Percentiles rank a stretch among this genome's conserved stretches.
These are phyloP conservation scores for Chloranthus sessilifolius DNA, from an alignment of 164 flowering plant species.

Conservation along the genomic window DNA sequence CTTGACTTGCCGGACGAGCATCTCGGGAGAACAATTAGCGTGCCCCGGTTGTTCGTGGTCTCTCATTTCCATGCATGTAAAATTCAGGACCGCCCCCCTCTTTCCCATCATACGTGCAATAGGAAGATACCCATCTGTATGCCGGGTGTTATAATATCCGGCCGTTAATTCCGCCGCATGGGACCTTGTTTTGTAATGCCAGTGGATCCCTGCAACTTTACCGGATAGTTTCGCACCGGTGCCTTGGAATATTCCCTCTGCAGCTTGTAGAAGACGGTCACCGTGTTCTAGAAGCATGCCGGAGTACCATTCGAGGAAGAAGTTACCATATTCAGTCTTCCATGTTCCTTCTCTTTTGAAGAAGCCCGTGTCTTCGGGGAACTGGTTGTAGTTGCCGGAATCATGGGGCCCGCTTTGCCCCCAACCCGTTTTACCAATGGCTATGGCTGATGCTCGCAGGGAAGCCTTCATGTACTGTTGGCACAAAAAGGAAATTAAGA, in stretches of 20 bases:
- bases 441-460: slow-evolving; percentile 67
- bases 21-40: slow-evolving; percentile 85
- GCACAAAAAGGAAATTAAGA: not conserved
- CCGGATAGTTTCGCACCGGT: slow-evolving; percentile 79
- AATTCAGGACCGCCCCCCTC: slow-evolving; percentile 63
- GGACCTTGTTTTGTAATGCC: slow-evolving; percentile 83
- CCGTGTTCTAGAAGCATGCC: slow-evolving; percentile 66
- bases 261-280: slow-evolving; percentile 55
- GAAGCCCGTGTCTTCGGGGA: slow-evolving; percentile 90
- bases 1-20: slow-evolving; percentile 74
- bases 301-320: slow-evolving; percentile 85
- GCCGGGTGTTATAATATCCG: slow-evolving; percentile 84
- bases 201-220: slow-evolving; percentile 89
- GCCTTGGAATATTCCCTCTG: slow-evolving; percentile 59
- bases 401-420: slow-evolving; percentile 79
- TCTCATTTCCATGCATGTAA: slow-evolving; percentile 97
- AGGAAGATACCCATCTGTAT: slow-evolving; percentile 67
- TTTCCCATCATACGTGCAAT: slow-evolving; percentile 60
- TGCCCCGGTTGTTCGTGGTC: slow-evolving; percentile 66
- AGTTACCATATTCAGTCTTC: slow-evolving; percentile 70
- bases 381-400: slow-evolving; percentile 76
- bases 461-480: slow-evolving; percentile 89
- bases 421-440: slow-evolving; percentile 58
- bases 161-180: slow-evolving; percentile 95
- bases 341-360: slow-evolving; percentile 81